Evolutionary conservation across 176 grass and related monocot genomes (phyloP).

Genomic region (Pharus latifolius): DNA sequence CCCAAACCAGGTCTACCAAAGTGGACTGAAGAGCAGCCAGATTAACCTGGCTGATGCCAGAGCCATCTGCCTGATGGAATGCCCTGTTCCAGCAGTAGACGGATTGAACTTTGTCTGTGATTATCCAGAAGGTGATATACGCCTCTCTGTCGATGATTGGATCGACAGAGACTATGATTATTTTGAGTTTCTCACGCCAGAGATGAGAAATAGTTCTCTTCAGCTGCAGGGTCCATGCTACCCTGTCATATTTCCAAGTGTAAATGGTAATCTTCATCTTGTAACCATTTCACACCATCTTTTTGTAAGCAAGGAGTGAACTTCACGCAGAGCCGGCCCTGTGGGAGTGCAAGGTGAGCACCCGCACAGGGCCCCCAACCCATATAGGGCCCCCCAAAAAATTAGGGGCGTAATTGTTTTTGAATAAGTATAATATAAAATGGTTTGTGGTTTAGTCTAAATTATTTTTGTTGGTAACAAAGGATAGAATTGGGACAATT

Average conservation of each 20-base stretch:
- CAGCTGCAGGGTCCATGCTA: slow-evolving; percentile 96
- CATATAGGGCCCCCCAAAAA: too few species aligned
- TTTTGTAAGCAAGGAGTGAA: neutral
- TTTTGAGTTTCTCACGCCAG: slow-evolving; percentile 82
- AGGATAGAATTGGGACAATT: too few species aligned
- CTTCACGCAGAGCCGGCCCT: too few species aligned
- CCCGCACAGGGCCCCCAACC: too few species aligned
- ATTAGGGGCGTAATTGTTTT: too few species aligned
- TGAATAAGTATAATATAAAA: too few species aligned
- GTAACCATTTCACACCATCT: neutral
- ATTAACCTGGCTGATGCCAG: slow-evolving; percentile 72
- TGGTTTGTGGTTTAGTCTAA: too few species aligned
- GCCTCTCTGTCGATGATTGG: slow-evolving; percentile 81
- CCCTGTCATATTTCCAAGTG: slow-evolving; percentile 90
- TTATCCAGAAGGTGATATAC: slow-evolving; percentile 86
- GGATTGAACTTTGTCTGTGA: slow-evolving; percentile 85
- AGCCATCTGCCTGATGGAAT: slow-evolving; percentile 93
- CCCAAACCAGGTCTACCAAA: slow-evolving; percentile 93
- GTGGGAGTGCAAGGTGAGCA: too few species aligned
- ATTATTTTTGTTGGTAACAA: too few species aligned
- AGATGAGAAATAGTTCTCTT: slow-evolving; percentile 90
- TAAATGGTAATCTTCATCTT: slow-evolving; percentile 50
- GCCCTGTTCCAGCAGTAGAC: slow-evolving; percentile 58
- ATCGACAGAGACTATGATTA: slow-evolving; percentile 97
- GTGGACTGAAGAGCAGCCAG: slow-evolving; percentile 61